Base-by-base conservation (phyloP, 306 rosid species). In the Sesbania bispinosa region DNA sequence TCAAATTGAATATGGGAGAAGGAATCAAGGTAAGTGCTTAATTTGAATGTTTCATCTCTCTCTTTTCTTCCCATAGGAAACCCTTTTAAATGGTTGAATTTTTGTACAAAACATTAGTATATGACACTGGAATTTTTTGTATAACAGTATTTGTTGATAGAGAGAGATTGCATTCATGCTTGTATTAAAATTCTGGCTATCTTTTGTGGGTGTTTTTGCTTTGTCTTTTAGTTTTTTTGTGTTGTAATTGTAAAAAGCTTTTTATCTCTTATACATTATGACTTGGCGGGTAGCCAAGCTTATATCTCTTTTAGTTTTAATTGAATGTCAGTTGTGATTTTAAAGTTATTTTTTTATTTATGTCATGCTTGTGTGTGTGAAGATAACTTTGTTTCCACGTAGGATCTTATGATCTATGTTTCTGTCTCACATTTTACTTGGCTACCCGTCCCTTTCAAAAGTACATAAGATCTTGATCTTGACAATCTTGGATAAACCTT, bases 1-100 rank as follows among this genome's bases (percentile, higher is more conserved):
- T 94, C 26, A 94, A 90, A 82, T 82, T 90, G 75, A 82, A 82
- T 82, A 80, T 93, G 27, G 98, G 96, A 75, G 96, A 94, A 69
- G 85, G 78, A 69, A 87, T 84, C 64, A 90, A 89, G 95, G 98
- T 80, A 87, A 83, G 77, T 53, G 43, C 65, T 58, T 80, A 46
- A 71, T 10, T 74, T 48, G 73, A 24, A 19, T 35, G 24, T 73
- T 71, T 23, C 15, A 7, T 68, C 30, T 3, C 71, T 23, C n/a
- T 41, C 11, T 64, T 48, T 48, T 57, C 14, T 57, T 35, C 29
- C 38, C 13, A 10, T 16, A 16, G 30, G 35, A 18, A 60, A 39
- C 30, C 55, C 10, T 23, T 61, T 43, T 32, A 16, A 42, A 41
- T 41, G 48, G 69, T 54, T 67, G 27, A 48, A 19, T 58, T 45